These are phyloP conservation scores for Garcia nutans DNA, from an alignment of 345 rosid species.

Conservation along the genomic window DNA sequence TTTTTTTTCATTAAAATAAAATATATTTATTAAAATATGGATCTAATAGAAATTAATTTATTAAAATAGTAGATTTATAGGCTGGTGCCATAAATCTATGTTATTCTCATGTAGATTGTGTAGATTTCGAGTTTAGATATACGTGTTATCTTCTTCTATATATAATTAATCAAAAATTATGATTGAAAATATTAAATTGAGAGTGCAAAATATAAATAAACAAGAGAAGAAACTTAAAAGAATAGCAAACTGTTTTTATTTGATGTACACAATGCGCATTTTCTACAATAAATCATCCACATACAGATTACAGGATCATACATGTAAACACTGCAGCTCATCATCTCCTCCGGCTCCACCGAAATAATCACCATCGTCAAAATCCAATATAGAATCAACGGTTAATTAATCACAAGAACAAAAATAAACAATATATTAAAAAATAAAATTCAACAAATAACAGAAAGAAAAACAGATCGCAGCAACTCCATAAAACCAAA, in stretches of 20 bases:
- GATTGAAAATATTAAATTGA: too few relatives aligned
- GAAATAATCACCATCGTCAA: constrained; percentile 14
- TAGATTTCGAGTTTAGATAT: too few relatives aligned
- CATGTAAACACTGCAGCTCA: constrained; percentile 20
- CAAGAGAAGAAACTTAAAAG: constrained; percentile 15
- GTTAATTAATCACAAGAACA: constrained; percentile 25
- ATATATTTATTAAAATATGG: too few relatives aligned
- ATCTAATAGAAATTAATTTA: too few relatives aligned
- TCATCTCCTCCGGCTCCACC: constrained; percentile 7
- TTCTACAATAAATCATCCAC: constrained; percentile 28
- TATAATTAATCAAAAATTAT: too few relatives aligned
- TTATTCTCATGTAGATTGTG: too few relatives aligned
- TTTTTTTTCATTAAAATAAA: too few relatives aligned
- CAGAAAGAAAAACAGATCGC: constrained; percentile 20
- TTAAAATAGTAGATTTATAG: too few relatives aligned
- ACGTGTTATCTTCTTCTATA: too few relatives aligned
- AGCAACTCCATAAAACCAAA: constrained; percentile 9
- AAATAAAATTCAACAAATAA: constrained; percentile 17
- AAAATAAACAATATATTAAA: background rate
- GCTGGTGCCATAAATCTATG: too few relatives aligned
- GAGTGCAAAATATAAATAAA: too few relatives aligned
- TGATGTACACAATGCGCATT: constrained; percentile 40
- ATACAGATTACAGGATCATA: constrained; percentile 19
- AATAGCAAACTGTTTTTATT: constrained; percentile 34
- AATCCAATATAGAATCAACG: background rate